phyloP scores from a whole-genome alignment of 805 yeast species.

The Wickerhamomyces bovis region DNA sequence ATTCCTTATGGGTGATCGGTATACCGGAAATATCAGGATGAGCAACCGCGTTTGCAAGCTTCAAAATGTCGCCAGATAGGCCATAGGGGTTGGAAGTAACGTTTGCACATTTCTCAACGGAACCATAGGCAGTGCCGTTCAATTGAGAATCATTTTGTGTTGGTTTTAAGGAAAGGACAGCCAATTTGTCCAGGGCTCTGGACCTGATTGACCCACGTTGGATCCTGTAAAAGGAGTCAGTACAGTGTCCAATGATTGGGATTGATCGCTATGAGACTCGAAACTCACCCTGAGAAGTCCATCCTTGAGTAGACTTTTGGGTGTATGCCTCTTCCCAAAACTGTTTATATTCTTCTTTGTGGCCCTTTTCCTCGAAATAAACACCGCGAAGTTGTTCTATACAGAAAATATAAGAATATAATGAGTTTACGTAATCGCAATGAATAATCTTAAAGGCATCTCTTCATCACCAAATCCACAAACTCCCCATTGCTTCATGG shows the following conservation, averaged over 20 bases:
- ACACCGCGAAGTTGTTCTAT: background rate
- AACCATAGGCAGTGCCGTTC: slow-evolving; percentile 7
- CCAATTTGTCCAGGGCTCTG: slow-evolving; percentile 21
- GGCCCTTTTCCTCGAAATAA: background rate
- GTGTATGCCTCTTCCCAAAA: background rate
- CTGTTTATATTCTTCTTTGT: background rate
- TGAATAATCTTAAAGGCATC: too few relatives aligned
- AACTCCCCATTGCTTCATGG: background rate
- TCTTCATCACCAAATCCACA: too few relatives aligned
- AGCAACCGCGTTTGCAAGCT: slow-evolving; percentile 13
- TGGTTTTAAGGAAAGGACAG: slow-evolving; percentile 13
- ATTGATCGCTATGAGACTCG: background rate
- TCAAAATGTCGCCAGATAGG: slow-evolving; percentile 15
- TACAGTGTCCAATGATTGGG: background rate
- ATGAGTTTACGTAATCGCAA: too few relatives aligned
- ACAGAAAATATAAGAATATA: too few relatives aligned
- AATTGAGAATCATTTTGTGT: background rate
- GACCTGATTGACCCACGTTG: slow-evolving; percentile 23
- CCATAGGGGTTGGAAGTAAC: slow-evolving; percentile 1
- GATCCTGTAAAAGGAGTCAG: slow-evolving; percentile 14
- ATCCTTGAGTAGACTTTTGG: slow-evolving; percentile 2
- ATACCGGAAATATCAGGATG: slow-evolving; percentile 15
- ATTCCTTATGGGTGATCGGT: slow-evolving; percentile 39
- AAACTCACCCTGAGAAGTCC: slow-evolving; percentile 20
- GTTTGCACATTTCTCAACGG: slow-evolving; percentile 1